Conservation (phyloP, 768 basidiomycete species). For the Termitomyces sp. region DNA sequence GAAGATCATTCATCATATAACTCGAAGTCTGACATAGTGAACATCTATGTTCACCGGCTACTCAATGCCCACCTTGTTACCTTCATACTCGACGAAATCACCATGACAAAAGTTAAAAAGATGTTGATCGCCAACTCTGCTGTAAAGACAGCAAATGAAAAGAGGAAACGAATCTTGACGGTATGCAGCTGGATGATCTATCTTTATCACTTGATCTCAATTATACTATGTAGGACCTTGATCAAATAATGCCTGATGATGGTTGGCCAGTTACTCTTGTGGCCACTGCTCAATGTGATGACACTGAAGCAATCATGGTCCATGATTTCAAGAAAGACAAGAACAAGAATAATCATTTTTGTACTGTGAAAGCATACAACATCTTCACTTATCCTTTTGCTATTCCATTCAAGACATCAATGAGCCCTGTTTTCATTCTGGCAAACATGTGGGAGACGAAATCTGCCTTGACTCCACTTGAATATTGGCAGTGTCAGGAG, state of each 20-base stretch:
- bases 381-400: not conserved
- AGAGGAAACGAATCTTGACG: not conserved
- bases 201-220: not conserved
- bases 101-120: not conserved
- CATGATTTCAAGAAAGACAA: not conserved
- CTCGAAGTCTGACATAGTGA: not conserved
- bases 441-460: not conserved
- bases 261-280: not conserved
- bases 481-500: rapidly evolving
- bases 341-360: no score
- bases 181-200: no score
- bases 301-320: not conserved
- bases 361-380: not conserved
- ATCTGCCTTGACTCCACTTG: no score
- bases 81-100: not conserved
- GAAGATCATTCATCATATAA: not conserved
- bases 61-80: not conserved
- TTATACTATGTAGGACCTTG: not conserved
- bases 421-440: not conserved
- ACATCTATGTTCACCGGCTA: not conserved
- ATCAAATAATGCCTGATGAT: not conserved
- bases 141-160: not conserved
- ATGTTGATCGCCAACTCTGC: not conserved
- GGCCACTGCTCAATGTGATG: not conserved
- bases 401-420: not conserved